A percentile compares a stretch with the other conserved stretches of the same genome.
Evolutionary conservation across 371 early-diverging fungal genomes (phyloP).

Genomic region (Mortierella sp.): DNA sequence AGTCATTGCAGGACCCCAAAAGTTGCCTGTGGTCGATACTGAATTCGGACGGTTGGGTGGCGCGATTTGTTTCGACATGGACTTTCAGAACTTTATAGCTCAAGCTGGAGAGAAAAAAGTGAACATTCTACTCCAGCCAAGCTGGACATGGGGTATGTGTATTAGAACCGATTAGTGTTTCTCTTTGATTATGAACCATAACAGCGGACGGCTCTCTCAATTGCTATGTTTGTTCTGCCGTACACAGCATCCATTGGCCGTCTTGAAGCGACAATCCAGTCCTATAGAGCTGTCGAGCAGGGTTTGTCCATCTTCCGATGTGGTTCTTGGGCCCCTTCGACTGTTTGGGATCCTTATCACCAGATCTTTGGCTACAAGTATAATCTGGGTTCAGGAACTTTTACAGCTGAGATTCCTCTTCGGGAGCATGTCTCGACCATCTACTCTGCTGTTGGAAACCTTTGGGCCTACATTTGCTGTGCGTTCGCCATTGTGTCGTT

Average conservation of each 20-base stretch:
- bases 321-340: slow-evolving; percentile 62
- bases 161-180: too few species aligned
- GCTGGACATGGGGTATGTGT: slow-evolving; percentile 65
- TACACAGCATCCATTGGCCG: slow-evolving; percentile 58
- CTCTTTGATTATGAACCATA: too few species aligned
- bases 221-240: not conserved
- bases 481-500: slow-evolving; percentile 31
- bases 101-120: slow-evolving; percentile 62
- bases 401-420: slow-evolving; percentile 61
- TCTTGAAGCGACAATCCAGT: slow-evolving; percentile 59
- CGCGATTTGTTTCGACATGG: slow-evolving; percentile 67
- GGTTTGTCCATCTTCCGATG: slow-evolving; percentile 65
- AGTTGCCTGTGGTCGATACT: slow-evolving; percentile 59
- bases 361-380: slow-evolving; percentile 58
- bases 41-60: slow-evolving; percentile 63
- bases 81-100: slow-evolving; percentile 61
- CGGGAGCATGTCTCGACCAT: slow-evolving; percentile 57
- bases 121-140: slow-evolving; percentile 64
- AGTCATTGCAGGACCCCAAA: slow-evolving; percentile 52
- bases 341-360: slow-evolving; percentile 61
- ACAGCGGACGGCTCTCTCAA: too few species aligned
- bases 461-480: slow-evolving; percentile 58
- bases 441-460: slow-evolving; percentile 58
- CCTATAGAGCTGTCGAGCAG: slow-evolving; percentile 63
- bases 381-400: slow-evolving; percentile 53